Percentiles rank a stretch among this genome's conserved stretches.
Evolutionary conservation across 306 rosid species (phyloP).

Genomic region (Glycyrrhiza uralensis): DNA sequence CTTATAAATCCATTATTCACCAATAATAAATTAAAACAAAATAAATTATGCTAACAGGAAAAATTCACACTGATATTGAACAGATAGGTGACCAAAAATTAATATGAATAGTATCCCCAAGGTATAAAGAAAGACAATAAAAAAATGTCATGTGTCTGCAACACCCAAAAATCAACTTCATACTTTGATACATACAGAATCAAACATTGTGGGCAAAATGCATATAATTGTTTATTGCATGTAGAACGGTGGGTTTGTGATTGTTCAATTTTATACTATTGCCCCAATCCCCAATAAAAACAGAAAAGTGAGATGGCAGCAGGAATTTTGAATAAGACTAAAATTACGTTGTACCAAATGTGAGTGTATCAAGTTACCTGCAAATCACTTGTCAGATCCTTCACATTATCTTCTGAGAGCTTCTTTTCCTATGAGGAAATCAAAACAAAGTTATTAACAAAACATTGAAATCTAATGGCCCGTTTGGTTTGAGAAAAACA

Average conservation of each 20-base stretch:
- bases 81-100: neutral
- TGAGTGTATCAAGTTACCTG: constrained; percentile 58
- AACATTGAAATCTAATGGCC: neutral
- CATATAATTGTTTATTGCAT: neutral
- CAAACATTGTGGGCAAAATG: neutral
- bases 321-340: neutral
- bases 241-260: neutral
- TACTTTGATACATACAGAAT: neutral
- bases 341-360: neutral
- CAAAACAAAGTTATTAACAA: constrained; percentile 4
- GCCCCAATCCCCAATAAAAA: neutral
- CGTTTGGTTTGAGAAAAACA: too few species aligned
- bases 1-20: constrained; percentile 1
- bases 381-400: constrained; percentile 84
- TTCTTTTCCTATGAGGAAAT: constrained; percentile 67
- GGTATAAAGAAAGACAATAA: neutral
- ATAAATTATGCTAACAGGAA: neutral
- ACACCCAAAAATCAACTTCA: neutral
- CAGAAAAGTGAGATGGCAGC: neutral
- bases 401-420: constrained; percentile 84
- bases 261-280: constrained; percentile 6
- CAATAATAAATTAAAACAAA: neutral
- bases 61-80: neutral
- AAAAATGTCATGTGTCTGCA: neutral
- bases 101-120: neutral